These are phyloP conservation scores for Monosporascus sp. DNA, from an alignment of 2,329 filamentous ascomycete genomes.

Conservation along the genomic window DNA sequence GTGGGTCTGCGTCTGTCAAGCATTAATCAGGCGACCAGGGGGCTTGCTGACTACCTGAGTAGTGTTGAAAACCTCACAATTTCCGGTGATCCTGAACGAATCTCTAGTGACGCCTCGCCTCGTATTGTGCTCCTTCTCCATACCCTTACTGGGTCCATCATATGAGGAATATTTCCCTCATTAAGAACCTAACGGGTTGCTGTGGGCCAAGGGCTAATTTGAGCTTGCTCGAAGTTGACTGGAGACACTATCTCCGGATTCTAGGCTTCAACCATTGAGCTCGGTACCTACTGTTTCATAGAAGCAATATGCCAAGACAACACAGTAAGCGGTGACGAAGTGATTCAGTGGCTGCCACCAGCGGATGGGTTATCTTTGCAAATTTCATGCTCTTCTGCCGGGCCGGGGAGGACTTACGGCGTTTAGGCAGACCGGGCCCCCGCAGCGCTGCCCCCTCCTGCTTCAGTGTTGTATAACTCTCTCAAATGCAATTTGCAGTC, in stretches of 20 bases:
- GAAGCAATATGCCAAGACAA: no score
- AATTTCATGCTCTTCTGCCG: neutral
- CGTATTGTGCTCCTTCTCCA: neutral
- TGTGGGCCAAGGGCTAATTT: neutral
- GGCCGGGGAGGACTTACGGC: neutral
- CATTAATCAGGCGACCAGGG: neutral
- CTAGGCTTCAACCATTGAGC: no score
- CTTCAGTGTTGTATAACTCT: neutral
- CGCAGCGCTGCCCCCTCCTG: neutral
- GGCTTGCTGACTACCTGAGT: neutral
- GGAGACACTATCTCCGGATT: no score
- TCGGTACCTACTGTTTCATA: no score
- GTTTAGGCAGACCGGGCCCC: neutral
- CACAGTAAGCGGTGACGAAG: no score
- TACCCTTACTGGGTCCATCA: neutral
- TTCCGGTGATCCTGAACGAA: neutral
- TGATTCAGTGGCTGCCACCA: no score
- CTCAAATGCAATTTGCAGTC: neutral
- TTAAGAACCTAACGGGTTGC: neutral
- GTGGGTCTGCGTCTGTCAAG: neutral
- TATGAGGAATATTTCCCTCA: neutral
- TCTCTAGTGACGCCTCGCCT: neutral
- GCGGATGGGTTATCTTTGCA: no score
- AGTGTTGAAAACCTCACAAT: neutral
- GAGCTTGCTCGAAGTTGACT: neutral